Base-by-base conservation (phyloP, 1,139 yeast genomes). In the Yamadazyma friedrichii region DNA sequence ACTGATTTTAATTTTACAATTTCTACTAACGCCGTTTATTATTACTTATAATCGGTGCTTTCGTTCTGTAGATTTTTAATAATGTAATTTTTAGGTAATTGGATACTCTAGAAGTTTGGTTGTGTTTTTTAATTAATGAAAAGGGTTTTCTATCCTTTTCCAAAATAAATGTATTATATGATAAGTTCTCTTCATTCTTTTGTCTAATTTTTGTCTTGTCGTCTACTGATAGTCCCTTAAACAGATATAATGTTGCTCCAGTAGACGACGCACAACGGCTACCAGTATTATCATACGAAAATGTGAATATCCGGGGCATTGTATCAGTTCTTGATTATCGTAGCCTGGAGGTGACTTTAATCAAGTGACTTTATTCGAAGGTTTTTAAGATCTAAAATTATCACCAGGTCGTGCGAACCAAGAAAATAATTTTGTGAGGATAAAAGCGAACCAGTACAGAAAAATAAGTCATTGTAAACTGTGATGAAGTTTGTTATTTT, bases 141-240 rank as follows among this genome's bases (percentile, higher is more conserved):
- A 20, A n/a, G n/a, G 24, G 24, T 20, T 34, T 24, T 9, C 22
- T 13, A 34, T 20, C 6, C 5, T 34, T n/a, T 34, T 25, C 36
- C 28, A 35, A 35, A 35, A 22, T 22, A 34, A 34, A 35, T 35
- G 38, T 35, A 35, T 35, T 35, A 35, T 35, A 30, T 15, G 32
- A 9, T 20, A 20, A 20, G 5, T 6, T 20, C 24, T n/a, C n/a
- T n/a, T n/a, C n/a, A n/a, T n/a, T n/a, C n/a, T n/a, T n/a, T n/a
- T n/a, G n/a, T n/a, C n/a, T n/a, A n/a, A n/a, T n/a, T n/a, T n/a
- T n/a, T n/a, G n/a, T n/a, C n/a, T n/a, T n/a, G n/a, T n/a, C n/a
- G n/a, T n/a, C n/a, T n/a, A n/a, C n/a, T n/a, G n/a, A n/a, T n/a
- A n/a, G n/a, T n/a, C n/a, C n/a, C n/a, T n/a, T n/a, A n/a, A n/a